Base-by-base conservation (phyloP, 352 stramenopile species). In the Pythium coloratum region DNA sequence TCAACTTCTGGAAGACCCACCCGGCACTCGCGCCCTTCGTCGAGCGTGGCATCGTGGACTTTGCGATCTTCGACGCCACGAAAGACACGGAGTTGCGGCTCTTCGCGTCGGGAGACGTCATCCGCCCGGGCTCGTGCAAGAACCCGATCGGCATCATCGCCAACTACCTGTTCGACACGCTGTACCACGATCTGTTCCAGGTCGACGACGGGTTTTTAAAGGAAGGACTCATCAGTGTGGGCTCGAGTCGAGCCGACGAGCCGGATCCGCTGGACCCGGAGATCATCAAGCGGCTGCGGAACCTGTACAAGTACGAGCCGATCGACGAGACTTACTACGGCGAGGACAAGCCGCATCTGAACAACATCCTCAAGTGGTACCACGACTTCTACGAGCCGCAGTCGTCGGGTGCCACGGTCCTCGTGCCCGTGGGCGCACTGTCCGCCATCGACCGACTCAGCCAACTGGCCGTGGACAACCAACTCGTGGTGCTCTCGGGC, bases 141-240 rank as follows among this genome's bases (percentile, higher is more conserved):
- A 98, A 98, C 57, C 91, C 93, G 0, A 68, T 98, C 6, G 92
- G 88, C 55, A 73, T 98, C 49, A 85, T 98, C 57, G 92, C 94
- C 49, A 98, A 98, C 71, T 98, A 98, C 72, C 76, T 98, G 14
- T 98, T 98, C 53, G 92, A 98, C 72, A 98, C 94, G n/a, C 77
- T 98, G 14, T 90, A 91, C 55, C 87, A 96, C 66, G 90, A 97
- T 38, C 76, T 96, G 9, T 96, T 97, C 59, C 89, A 97, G 67
- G 85, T 98, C 16, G 83, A 97, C 20, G 56, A 75, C 12, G 90
- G 90, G 7, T 65, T 89, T 2, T 67, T 98, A 16, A 97, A 97
- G 69, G 87, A 98, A 72, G 94, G 93, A 0, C 78, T 98, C 1
- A 89, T 97, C 26, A 96, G 87, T 66, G 91, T 97, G 33, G 87